Conservation (phyloP, 257 asterid genomes). For the Haberlea rhodopensis region DNA sequence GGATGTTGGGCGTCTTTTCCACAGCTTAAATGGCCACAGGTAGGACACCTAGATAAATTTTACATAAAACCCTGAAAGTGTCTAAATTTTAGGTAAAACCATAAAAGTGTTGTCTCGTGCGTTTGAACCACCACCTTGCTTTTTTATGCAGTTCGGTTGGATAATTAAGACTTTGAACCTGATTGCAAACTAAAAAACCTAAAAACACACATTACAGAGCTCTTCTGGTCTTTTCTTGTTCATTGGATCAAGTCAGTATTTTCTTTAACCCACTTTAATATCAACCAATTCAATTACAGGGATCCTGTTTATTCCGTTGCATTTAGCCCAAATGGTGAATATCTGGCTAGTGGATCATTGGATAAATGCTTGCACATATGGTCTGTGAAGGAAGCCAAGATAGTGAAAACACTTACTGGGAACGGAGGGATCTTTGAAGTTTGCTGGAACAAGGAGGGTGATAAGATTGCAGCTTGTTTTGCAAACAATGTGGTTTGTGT, state of each 20-base stretch:
- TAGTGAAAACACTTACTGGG: slow-evolving; percentile 78
- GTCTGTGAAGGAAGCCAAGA: slow-evolving; percentile 93
- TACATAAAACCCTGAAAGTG: not conserved
- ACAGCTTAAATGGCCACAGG: slow-evolving; percentile 92
- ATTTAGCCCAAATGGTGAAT: slow-evolving; percentile 89
- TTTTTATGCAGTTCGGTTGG: not conserved
- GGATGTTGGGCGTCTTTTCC: slow-evolving; percentile 62
- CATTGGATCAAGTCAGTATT: not conserved
- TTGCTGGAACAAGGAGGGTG: slow-evolving; percentile 97
- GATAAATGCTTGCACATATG: slow-evolving; percentile 88
- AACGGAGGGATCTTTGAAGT: slow-evolving; percentile 94
- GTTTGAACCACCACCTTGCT: not conserved
- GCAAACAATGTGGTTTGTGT: slow-evolving; percentile 89
- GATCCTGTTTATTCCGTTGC: slow-evolving; percentile 93
- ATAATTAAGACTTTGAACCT: not conserved
- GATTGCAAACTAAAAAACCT: not conserved
- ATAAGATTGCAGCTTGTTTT: slow-evolving; percentile 86
- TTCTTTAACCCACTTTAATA: not conserved
- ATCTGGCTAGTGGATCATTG: slow-evolving; percentile 88
- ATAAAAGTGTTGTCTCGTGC: not conserved
- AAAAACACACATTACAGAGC: not conserved
- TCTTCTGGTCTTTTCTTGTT: not conserved
- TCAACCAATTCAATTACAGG: slow-evolving; percentile 42
- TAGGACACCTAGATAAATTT: slow-evolving; percentile 19
- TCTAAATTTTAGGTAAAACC: not conserved